phyloP scores from a whole-genome alignment of 2,329 filamentous ascomycete species.

The Ascochyta pisi region DNA sequence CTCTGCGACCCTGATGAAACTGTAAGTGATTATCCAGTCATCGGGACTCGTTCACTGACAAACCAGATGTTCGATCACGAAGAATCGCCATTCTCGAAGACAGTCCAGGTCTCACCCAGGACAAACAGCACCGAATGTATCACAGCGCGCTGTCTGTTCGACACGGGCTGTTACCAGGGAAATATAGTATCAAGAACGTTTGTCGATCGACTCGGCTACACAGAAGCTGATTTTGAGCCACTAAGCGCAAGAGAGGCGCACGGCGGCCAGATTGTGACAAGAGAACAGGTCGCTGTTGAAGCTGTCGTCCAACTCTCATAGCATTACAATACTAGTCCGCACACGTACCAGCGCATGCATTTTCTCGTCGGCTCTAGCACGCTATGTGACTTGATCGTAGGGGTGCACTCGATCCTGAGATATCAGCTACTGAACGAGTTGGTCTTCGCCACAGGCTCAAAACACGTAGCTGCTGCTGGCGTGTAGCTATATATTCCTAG shows the following conservation, averaged over 20 bases:
- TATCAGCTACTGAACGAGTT: not conserved
- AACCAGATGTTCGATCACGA: not conserved
- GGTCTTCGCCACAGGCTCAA: not conserved
- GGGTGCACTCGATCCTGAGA: not conserved
- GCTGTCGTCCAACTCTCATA: not conserved
- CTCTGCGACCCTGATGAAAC: not conserved
- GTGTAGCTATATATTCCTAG: no score
- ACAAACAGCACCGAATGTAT: not conserved
- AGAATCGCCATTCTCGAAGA: not conserved
- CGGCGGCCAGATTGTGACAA: not conserved
- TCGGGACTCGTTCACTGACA: no score
- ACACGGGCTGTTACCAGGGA: not conserved
- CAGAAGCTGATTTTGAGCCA: not conserved
- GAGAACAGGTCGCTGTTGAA: not conserved
- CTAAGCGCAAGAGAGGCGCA: not conserved
- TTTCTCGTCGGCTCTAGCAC: not conserved
- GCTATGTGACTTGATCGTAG: slow-evolving; percentile 1
- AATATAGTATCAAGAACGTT: not conserved
- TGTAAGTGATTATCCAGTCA: not conserved
- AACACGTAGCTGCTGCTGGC: no score
- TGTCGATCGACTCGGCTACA: not conserved
- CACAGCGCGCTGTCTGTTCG: not conserved
- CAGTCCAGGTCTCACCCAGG: not conserved
- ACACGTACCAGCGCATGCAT: not conserved
- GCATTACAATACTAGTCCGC: slow-evolving; percentile 1